Conservation (phyloP, 768 basidiomycete genomes). For the Leccinum variicolor region DNA sequence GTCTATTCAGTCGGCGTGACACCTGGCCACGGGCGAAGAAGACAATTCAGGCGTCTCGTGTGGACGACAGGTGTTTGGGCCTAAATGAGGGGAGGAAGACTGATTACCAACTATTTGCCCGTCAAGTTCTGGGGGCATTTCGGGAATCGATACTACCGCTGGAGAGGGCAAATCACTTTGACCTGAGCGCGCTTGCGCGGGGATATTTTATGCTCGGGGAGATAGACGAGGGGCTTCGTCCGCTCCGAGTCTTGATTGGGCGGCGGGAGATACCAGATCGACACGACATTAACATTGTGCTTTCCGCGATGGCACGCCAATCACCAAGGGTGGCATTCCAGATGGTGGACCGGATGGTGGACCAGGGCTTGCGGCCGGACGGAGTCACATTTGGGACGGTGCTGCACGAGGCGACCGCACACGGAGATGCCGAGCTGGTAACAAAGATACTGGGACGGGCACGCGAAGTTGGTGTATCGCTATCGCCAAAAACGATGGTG, state of each 20-base stretch:
- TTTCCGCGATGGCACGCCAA: slow-evolving; percentile 50
- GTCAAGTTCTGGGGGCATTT: slow-evolving; percentile 45
- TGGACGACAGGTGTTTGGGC: background rate
- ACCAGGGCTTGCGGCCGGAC: slow-evolving; percentile 48
- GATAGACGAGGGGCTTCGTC: slow-evolving; percentile 42
- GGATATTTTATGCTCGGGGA: slow-evolving; percentile 57
- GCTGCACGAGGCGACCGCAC: slow-evolving; percentile 52
- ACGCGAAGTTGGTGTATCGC: slow-evolving; percentile 31
- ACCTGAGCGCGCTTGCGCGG: slow-evolving; percentile 60
- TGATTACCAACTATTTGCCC: slow-evolving; percentile 37
- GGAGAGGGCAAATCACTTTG: slow-evolving; percentile 42
- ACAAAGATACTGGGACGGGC: slow-evolving; percentile 40
- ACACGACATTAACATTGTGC: slow-evolving; percentile 62
- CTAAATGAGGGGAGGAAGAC: slow-evolving; percentile 3
- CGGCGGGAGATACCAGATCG: slow-evolving; percentile 56
- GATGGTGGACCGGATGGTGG: slow-evolving; percentile 51
- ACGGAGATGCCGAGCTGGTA: slow-evolving; percentile 44
- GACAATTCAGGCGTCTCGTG: background rate
- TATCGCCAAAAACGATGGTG: slow-evolving; percentile 49
- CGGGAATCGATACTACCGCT: slow-evolving; percentile 44
- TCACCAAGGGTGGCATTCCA: slow-evolving; percentile 43
- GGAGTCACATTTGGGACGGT: slow-evolving; percentile 58
- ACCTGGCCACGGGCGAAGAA: slow-evolving; percentile 14
- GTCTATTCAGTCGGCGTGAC: slow-evolving; percentile 35
- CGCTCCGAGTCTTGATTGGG: slow-evolving; percentile 43